Conservation (phyloP, 2,329 filamentous ascomycete genomes). For the Alternaria sp. region DNA sequence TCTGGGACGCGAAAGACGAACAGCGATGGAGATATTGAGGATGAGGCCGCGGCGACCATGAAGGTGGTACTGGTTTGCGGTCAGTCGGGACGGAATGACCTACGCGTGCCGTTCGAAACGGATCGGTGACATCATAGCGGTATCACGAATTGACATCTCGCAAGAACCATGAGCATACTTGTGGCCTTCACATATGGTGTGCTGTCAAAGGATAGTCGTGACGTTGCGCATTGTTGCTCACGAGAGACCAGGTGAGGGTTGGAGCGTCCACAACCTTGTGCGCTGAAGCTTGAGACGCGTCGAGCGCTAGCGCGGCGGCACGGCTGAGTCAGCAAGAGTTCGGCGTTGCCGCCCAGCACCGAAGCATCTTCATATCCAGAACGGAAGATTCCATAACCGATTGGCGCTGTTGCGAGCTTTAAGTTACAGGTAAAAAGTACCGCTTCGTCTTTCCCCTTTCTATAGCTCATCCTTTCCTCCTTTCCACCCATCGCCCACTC, state of each 20-base stretch:
- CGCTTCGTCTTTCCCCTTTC: not conserved
- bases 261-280: not conserved
- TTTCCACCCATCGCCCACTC: conserved; percentile 47
- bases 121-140: not conserved
- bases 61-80: not conserved
- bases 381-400: no score
- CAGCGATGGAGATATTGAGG: not conserved
- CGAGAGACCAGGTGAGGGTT: not conserved
- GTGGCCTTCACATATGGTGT: not conserved
- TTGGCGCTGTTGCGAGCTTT: no score
- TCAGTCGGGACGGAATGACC: not conserved
- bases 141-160: rapidly evolving
- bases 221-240: not conserved
- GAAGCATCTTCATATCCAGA: no score
- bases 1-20: not conserved
- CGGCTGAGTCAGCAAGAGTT: not conserved
- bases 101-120: not conserved
- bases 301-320: not conserved
- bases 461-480: conserved; percentile 21
- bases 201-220: not conserved
- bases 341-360: no score
- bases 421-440: no score
- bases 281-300: not conserved
- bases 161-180: not conserved
- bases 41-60: not conserved